phyloP scores from a whole-genome alignment of 305 asterid species.

The Solanum hybrid region DNA sequence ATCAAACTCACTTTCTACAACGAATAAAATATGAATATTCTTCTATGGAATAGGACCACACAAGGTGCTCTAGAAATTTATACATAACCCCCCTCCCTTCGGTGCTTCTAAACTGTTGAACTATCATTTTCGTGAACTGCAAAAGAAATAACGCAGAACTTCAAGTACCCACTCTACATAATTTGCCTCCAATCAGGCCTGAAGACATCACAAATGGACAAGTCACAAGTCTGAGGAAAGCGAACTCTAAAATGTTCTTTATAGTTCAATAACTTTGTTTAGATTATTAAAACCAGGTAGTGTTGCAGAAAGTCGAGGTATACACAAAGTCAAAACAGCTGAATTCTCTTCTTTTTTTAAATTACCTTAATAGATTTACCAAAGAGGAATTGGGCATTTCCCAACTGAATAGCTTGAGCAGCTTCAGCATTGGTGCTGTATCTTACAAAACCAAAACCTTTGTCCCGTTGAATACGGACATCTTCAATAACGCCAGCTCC shows the following conservation, averaged over 20 bases:
- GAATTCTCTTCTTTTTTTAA: not conserved
- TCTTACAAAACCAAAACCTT: not conserved
- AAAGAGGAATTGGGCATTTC: conserved; percentile 48
- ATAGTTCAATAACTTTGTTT: not conserved
- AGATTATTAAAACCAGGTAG: not conserved
- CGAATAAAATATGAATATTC: not conserved
- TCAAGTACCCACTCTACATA: not conserved
- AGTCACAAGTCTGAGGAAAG: not conserved
- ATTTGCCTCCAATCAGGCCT: not conserved
- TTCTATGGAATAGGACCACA: not conserved
- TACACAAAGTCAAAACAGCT: not conserved
- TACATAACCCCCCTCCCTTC: not conserved
- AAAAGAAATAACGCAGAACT: not conserved
- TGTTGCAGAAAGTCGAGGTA: not conserved
- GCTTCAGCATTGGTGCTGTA: conserved; percentile 60
- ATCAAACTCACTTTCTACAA: not conserved
- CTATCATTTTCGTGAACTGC: not conserved
- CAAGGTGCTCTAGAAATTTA: not conserved
- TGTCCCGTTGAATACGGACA: conserved; percentile 41
- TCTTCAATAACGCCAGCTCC: conserved; percentile 69
- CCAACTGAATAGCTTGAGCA: conserved; percentile 77
- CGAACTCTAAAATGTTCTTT: not conserved
- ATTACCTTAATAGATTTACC: conserved; percentile 66
- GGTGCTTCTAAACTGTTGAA: not conserved
- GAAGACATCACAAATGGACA: not conserved